phyloP scores from a whole-genome alignment of 805 yeast genomes.

The Candida broadrunensis region DNA sequence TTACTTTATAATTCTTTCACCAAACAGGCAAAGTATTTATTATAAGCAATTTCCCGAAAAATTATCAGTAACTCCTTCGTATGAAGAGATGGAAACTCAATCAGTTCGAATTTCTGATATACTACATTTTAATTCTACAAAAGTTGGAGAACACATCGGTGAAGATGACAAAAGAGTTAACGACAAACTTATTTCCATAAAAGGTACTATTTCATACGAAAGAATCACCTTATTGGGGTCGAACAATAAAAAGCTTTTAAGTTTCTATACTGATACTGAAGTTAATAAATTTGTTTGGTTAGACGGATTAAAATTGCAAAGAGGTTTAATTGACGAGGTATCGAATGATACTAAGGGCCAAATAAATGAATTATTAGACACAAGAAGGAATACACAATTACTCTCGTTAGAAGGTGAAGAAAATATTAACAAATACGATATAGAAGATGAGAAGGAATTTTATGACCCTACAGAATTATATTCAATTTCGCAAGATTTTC shows the following conservation, averaged over 20 bases:
- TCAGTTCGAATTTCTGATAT: conserved; percentile 54
- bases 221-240: conserved; percentile 50
- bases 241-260: conserved; percentile 42
- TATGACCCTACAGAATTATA: not conserved
- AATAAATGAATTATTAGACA: conserved; percentile 28
- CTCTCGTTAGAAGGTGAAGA: conserved; percentile 28
- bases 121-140: conserved; percentile 46
- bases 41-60: conserved; percentile 57
- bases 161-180: conserved; percentile 44
- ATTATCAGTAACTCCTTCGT: conserved; percentile 48
- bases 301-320: conserved; percentile 64
- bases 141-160: conserved; percentile 35
- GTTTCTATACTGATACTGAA: conserved; percentile 68
- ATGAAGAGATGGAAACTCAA: conserved; percentile 51
- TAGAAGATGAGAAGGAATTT: conserved; percentile 24
- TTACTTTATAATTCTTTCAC: conserved; percentile 61
- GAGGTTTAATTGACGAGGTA: conserved; percentile 29
- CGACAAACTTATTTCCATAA: conserved; percentile 49
- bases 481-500: not conserved
- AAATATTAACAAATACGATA: conserved; percentile 15
- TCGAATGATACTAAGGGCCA: conserved; percentile 37
- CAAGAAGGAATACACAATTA: conserved; percentile 39
- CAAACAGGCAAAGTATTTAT: conserved; percentile 59
- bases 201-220: conserved; percentile 56
- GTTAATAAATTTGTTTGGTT: conserved; percentile 72